Percentiles rank a stretch among this genome's conserved stretches.
Evolutionary conservation across 2,329 filamentous ascomycete species (phyloP).

Genomic region (Penicillium hesseltinei): DNA sequence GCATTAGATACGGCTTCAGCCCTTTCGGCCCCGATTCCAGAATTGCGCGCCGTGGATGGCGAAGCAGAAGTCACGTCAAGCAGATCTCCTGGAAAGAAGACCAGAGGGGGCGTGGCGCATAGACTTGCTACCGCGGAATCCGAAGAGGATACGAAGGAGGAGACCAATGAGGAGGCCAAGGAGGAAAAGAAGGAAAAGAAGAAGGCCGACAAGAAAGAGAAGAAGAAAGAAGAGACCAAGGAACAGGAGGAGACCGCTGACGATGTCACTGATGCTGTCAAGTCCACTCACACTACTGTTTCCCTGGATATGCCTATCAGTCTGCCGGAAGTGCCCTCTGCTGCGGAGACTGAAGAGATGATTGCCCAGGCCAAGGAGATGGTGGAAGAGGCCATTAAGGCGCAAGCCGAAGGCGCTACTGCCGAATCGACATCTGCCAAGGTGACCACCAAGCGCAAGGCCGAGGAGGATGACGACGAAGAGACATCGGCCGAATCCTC

Average conservation of each 20-base stretch:
- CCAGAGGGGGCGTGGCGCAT: conserved; percentile 20
- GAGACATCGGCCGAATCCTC: conserved; percentile 37
- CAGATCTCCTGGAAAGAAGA: conserved; percentile 23
- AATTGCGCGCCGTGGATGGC: conserved; percentile 20
- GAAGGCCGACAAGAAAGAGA: conserved; percentile 27
- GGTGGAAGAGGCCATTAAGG: conserved; percentile 68
- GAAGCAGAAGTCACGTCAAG: conserved; percentile 24
- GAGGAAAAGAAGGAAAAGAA: conserved; percentile 43
- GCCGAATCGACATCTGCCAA: conserved; percentile 32
- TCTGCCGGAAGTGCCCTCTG: conserved; percentile 64
- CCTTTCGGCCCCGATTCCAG: conserved; percentile 25
- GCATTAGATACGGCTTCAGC: conserved; percentile 44
- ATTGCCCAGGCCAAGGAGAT: conserved; percentile 83
- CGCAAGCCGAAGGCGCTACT: conserved; percentile 42
- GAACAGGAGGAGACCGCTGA: conserved; percentile 46
- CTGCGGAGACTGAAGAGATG: conserved; percentile 78
- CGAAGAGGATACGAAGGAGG: conserved; percentile 24
- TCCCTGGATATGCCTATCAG: conserved; percentile 72
- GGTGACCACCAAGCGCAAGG: conserved; percentile 67
- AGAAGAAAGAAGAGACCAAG: conserved; percentile 53
- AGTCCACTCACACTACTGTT: conserved; percentile 70
- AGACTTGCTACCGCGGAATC: conserved; percentile 22
- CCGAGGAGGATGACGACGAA: conserved; percentile 55
- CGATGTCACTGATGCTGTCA: conserved; percentile 54
- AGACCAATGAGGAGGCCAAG: conserved; percentile 52